Evolutionary conservation across 2,329 filamentous ascomycete species (phyloP), one percentile per base, ranked within the genome.

Genomic region (Monilinia vaccinii-corymbosi): DNA sequence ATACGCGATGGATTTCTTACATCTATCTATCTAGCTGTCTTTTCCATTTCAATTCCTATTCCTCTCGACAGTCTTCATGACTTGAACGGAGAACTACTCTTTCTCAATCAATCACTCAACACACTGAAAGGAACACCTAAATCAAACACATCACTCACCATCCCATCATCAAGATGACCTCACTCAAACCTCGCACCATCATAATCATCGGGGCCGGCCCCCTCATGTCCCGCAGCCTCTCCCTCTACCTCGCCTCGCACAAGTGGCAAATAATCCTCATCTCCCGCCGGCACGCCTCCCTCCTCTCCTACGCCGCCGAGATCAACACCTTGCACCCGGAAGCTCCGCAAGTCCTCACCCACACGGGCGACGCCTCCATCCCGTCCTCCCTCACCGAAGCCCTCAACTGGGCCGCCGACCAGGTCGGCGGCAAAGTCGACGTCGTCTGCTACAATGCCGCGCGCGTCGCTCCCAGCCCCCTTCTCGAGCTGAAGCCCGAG

Each of bases 161-260:
- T 13, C 16, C 2, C 16, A 48, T 6, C 16, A 10, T 32, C 45
- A 58, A 28, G 16, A 58, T 58, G 55, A 31, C 10, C n/a, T 34
- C 55, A 9, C 45, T 58, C 18, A 50, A 50, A 32, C 45, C 55
- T 11, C 55, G 55, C 23, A 58, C 23, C 13, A 50, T 58, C 16
- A 44, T 58, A 31, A 44, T 58, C 7, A 48, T 58, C 11, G 55
- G 55, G 28, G 55, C 55, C 25, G 55, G 55, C 4, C 55, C 55
- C 45, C 55, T 58, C 23, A 58, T 49, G 55, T 58, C 55, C 55
- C 55, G 45, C 23, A 58, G 55, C 18, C 55, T 58, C 11, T 58
- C 55, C 36, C 45, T 58, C 25, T 58, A 58, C n/a, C 55, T 58
- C 10, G 55, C 55, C 14, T 58, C 55, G 9, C 55, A 58, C 32